Conservation (phyloP, 2,329 filamentous ascomycete genomes). For the Neoascochyta sp. region DNA sequence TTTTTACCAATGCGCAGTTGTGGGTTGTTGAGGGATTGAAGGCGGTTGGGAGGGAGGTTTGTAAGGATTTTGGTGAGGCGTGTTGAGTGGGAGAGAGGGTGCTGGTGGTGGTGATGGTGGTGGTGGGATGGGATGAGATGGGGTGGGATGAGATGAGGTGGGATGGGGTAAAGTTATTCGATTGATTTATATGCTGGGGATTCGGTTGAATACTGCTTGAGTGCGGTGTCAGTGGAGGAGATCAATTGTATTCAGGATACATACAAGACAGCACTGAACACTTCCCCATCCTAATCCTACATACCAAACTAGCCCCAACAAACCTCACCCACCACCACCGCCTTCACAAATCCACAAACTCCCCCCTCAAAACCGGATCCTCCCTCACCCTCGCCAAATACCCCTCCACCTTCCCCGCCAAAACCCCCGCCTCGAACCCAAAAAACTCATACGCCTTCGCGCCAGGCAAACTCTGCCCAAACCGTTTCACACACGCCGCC, state of each 20-base stretch:
- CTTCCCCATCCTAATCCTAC: too few species aligned
- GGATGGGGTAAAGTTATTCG: too few species aligned
- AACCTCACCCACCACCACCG: too few species aligned
- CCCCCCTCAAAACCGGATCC: constrained; percentile 31
- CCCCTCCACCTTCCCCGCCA: constrained; percentile 41
- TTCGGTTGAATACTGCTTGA: too few species aligned
- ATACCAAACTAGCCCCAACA: too few species aligned
- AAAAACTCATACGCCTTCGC: constrained; percentile 55
- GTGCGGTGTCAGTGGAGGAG: too few species aligned
- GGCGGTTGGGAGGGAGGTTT: constrained; percentile 35
- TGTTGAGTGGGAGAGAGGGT: constrained; percentile 1
- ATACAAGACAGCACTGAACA: too few species aligned
- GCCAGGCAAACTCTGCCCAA: constrained; percentile 56
- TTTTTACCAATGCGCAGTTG: constrained; percentile 36
- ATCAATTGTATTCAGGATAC: too few species aligned
- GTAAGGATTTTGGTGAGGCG: constrained; percentile 33
- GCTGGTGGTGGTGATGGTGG: neutral
- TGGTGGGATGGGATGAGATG: too few species aligned
- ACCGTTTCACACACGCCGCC: constrained; percentile 51
- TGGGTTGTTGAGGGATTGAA: constrained; percentile 37
- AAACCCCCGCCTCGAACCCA: constrained; percentile 49
- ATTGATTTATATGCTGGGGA: too few species aligned
- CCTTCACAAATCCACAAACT: constrained; percentile 34
- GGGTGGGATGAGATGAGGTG: too few species aligned
- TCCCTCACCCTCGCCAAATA: constrained; percentile 38